Base-by-base conservation (phyloP, 306 rosid genomes). In the Prunus davidiana region DNA sequence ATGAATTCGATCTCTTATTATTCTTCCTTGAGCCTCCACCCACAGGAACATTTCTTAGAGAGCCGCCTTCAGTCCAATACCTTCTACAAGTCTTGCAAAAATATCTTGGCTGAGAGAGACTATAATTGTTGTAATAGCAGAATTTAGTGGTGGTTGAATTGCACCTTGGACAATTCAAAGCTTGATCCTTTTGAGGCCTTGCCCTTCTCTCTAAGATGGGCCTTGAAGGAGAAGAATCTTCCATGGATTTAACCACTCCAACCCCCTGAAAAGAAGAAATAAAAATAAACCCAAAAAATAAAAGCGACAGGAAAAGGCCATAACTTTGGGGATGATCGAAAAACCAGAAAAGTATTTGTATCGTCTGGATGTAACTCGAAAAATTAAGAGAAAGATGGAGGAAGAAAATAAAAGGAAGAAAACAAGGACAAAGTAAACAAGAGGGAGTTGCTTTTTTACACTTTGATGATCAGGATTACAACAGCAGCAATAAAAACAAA, bases 21-120 rank as follows among this genome's bases (percentile, higher is more conserved):
- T 56, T 96, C 83, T 22, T 22, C 24, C 24, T 22, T 22, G 24
- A 22, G 24, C 24, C 24, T 22, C 24, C 24, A 22, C 24, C 99
- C 1, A 96, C 99, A 11, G 99, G 99, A 76, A 96, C 96, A 76
- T 89, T 96, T 71, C 99, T 91, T 34, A 96, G 76, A 25, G 99
- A 92, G 3, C 99, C 99, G 73, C 99, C 99, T 58, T 91, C 97
- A 76, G 99, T 96, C 99, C 99, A 96, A 75, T 96, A 96, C 91
- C 99, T 92, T 71, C 96, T 75, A 77, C 99, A 96, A 69, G 98
- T 87, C 82, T 96, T 96, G 84, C 99, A 96, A 15, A 96, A 92
- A 82, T 91, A 92, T 65, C 99, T 88, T 27, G 99, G 99, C 82
- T 96, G 99, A n/a, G 98, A 78, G 71, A 96, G 91, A 58, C 97